Evolutionary conservation across 441 rosid species (phyloP).

Genomic region (Pelargonium citronellum): DNA sequence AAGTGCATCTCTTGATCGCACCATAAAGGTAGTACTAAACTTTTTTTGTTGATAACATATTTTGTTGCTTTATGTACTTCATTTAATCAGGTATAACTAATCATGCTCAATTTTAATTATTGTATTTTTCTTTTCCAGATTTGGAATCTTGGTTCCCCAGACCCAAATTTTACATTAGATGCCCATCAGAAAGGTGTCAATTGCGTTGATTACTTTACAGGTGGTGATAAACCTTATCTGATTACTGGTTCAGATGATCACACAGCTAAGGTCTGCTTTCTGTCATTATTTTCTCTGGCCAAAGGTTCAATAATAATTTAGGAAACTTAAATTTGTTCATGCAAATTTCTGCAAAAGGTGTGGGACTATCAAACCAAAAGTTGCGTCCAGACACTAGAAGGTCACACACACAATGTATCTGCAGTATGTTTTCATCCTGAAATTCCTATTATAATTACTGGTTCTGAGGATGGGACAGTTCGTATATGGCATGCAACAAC

Average conservation of each 20-base stretch:
- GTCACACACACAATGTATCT: slow-evolving; percentile 68
- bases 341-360: slow-evolving; percentile 27
- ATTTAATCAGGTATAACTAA: background rate
- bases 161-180: slow-evolving; percentile 84
- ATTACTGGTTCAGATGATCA: slow-evolving; percentile 95
- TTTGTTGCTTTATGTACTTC: slow-evolving; percentile 11
- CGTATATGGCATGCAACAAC: slow-evolving; percentile 67
- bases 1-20: slow-evolving; percentile 83
- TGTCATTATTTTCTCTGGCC: slow-evolving; percentile 10
- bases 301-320: background rate
- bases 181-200: slow-evolving; percentile 94
- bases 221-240: slow-evolving; percentile 85
- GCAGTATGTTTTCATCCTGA: slow-evolving; percentile 69
- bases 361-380: slow-evolving; percentile 66
- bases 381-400: slow-evolving; percentile 64
- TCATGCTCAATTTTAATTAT: slow-evolving; percentile 9
- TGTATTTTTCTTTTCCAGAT: slow-evolving; percentile 40
- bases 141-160: slow-evolving; percentile 95
- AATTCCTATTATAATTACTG: slow-evolving; percentile 65
- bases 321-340: background rate
- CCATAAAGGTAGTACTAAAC: slow-evolving; percentile 52
- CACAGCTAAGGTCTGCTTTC: slow-evolving; percentile 77
- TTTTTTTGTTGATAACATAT: slow-evolving; percentile 4
- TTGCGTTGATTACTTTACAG: slow-evolving; percentile 83
- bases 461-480: slow-evolving; percentile 74